These are phyloP conservation scores for Aureobasidium namibiae DNA, from an alignment of 2,329 filamentous ascomycete genomes.

Conservation along the genomic window DNA sequence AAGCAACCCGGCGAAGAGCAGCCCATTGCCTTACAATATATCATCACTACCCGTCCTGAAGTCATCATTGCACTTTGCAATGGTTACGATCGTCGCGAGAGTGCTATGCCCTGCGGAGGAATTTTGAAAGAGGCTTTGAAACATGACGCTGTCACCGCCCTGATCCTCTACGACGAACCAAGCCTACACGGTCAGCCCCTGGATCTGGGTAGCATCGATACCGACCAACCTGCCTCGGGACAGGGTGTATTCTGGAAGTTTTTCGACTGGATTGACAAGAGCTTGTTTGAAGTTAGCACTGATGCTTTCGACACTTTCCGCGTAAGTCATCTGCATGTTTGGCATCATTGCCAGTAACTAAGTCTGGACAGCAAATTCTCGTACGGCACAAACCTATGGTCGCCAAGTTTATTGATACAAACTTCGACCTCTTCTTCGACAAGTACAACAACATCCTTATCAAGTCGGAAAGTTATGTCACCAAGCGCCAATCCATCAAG, in stretches of 20 bases:
- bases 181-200: slow-evolving; percentile 63
- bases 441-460: slow-evolving; percentile 83
- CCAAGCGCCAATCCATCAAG: slow-evolving; percentile 96
- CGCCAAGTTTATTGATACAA: slow-evolving; percentile 75
- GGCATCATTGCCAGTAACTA: neutral
- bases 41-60: slow-evolving; percentile 77
- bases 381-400: slow-evolving; percentile 91
- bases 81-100: slow-evolving; percentile 84
- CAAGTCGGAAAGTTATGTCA: slow-evolving; percentile 92
- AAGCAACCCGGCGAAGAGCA: slow-evolving; percentile 62
- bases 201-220: slow-evolving; percentile 68
- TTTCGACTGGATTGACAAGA: slow-evolving; percentile 94
- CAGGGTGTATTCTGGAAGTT: slow-evolving; percentile 92
- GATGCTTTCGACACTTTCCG: slow-evolving; percentile 97
- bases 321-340: slow-evolving; percentile 43
- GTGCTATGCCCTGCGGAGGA: slow-evolving; percentile 82
- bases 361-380: slow-evolving; percentile 64
- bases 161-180: slow-evolving; percentile 89
- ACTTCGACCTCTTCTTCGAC: slow-evolving; percentile 89
- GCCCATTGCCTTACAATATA: slow-evolving; percentile 78
- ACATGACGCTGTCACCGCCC: slow-evolving; percentile 79
- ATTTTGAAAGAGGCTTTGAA: slow-evolving; percentile 85
- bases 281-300: slow-evolving; percentile 91
- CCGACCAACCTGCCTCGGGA: slow-evolving; percentile 65
- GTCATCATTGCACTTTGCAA: slow-evolving; percentile 82